These are phyloP conservation scores for Bauhinia variegata DNA, from an alignment of 306 rosid genomes.

Conservation along the genomic window DNA sequence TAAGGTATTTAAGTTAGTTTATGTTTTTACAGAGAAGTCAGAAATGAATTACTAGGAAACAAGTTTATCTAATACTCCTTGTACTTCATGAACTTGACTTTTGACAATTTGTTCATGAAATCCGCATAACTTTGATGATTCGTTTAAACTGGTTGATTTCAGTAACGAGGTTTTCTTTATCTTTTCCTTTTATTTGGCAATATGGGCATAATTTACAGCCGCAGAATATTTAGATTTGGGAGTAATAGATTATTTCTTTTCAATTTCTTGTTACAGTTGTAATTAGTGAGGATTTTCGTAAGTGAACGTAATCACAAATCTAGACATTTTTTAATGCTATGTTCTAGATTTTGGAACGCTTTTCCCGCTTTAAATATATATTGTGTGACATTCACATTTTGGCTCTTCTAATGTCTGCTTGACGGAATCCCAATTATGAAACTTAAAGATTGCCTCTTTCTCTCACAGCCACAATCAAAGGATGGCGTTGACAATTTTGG, in stretches of 20 bases:
- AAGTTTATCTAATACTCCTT: background rate
- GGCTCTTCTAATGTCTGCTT: constrained; percentile 9
- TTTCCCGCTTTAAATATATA: constrained; percentile 8
- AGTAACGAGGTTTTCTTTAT: background rate
- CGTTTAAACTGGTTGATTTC: background rate
- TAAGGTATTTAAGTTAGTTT: constrained; percentile 4
- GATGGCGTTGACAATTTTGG: constrained; percentile 57
- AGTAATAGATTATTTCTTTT: background rate
- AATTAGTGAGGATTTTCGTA: background rate
- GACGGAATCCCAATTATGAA: constrained; percentile 8
- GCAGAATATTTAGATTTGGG: background rate
- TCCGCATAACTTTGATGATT: background rate
- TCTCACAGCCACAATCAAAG: constrained; percentile 60
- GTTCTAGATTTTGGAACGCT: constrained; percentile 10
- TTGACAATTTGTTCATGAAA: constrained; percentile 5
- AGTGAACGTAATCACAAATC: constrained; percentile 2
- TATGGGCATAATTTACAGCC: background rate
- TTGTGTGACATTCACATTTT: background rate
- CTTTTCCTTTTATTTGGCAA: background rate
- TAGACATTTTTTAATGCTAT: constrained; percentile 9
- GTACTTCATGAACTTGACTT: constrained; percentile 8
- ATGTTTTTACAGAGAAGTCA: background rate
- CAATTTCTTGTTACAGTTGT: constrained; percentile 2
- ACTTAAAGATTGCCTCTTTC: constrained; percentile 40
- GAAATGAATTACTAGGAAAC: constrained; percentile 14